Evolutionary conservation across 345 rosid species (phyloP), one percentile per base, ranked within the genome.

Genomic region (Balakata baccata): DNA sequence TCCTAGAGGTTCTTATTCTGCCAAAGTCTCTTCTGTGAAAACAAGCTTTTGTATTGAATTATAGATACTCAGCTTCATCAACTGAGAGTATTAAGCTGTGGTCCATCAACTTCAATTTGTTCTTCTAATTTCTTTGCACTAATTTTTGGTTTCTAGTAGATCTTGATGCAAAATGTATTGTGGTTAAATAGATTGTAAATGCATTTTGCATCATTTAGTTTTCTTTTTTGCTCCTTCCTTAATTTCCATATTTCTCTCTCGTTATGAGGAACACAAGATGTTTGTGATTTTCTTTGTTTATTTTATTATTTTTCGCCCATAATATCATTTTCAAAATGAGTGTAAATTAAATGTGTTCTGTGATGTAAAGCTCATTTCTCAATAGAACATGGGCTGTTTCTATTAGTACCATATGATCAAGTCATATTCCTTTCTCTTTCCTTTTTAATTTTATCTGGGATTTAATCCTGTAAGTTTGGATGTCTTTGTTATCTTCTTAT

Each of bases 381-480:
- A 25, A 25, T 66, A 17, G 38, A 29, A 67, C 13, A 18, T 16
- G 14, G 16, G 54, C 37, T 12, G 17, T 37, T 4, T 69, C 6
- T 2, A 9, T 38, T 8, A 47, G 46, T 25, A 41, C 7, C 34
- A n/a, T 14, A 9, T 13, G 11, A 20, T 45, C 5, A 5, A 56
- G 23, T 22, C 51, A n/a, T 43, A 18, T 63, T 69, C 22, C 22
- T 37, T 68, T 59, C 47, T 59, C 61, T 52, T 70, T 56, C 23
- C 71, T 46, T 64, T 62, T 70, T 76, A 22, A 70, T 18, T 64
- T n/a, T 76, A 13, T 53, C 25, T 43, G 18, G 49, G 18, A 56
- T 70, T 12, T 70, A 57, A 66, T 57, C 6, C 16, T 23, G 6
- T 11, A 57, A 57, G 63, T 59, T 66, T 14, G 11, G 25, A 0